Base-by-base conservation (phyloP, 257 asterid genomes). In the Handroanthus guayacan region DNA sequence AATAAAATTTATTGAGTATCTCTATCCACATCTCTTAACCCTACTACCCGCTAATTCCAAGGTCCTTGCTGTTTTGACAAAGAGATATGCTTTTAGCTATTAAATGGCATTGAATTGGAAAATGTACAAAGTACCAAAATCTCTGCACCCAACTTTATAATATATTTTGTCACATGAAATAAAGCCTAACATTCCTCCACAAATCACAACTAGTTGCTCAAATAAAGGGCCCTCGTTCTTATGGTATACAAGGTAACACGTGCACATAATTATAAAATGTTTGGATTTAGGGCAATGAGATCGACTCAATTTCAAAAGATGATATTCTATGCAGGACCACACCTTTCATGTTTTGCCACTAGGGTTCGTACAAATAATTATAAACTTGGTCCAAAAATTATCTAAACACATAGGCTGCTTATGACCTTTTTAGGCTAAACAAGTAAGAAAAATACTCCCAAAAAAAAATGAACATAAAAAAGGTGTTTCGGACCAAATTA, bases 171-270 rank as follows among this genome's bases (percentile, higher is more conserved):
- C 76, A 78, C 81, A 69, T 78, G 86, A 76, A 62, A 78, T 62
- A 63, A 64, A 76, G 75, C 55, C 80, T 43, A 72, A 81, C 56
- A 77, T 44, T 80, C 74, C 80, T 80, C 77, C 71, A 65, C 44
- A 54, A 62, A 12, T 45, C 45, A 64, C 60, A 43, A 69, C 16
- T 17, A 6, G 6, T 25, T 13, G 9, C 41, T 4, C 8, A 14
- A 36, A 36, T 17, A 3, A 25, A 31, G 20, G 75, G 62, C 76
- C 64, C 34, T 39, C 43, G 31, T 68, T 55, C 36, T 60, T 70
- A 69, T 63, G 85, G 85, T 78, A 71, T 67, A 52, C 43, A 74
- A 62, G 34, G 45, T 17, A 78, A 82, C 86, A 82, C 83, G 86
- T 82, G 83, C 83, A 52, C 75, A 58, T 38, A 16, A 62, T 62